These are phyloP conservation scores for Cyclotella kingstonii DNA, from an alignment of 108 stramenopile species.

Conservation along the genomic window DNA sequence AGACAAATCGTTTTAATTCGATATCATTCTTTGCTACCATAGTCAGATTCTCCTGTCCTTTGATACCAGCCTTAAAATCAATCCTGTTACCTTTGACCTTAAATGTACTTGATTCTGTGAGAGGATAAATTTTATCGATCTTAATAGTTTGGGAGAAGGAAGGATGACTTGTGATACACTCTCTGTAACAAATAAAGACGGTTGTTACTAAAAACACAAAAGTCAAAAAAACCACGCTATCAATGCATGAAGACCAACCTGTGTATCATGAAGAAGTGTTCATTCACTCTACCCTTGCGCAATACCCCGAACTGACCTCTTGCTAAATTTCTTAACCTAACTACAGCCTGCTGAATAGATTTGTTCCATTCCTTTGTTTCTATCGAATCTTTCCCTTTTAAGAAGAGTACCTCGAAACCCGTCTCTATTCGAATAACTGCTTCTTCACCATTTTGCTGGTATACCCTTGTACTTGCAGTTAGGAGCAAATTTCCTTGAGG, in stretches of 20 bases:
- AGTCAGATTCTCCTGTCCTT: conserved; percentile 19
- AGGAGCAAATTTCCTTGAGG: conserved; percentile 30
- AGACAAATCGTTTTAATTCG: conserved; percentile 20
- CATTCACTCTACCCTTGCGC: conserved; percentile 21
- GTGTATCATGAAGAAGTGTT: conserved; percentile 33
- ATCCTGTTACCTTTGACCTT: conserved; percentile 22
- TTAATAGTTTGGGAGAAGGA: conserved; percentile 15
- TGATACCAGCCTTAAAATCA: conserved; percentile 18
- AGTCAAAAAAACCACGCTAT: neutral
- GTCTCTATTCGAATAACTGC: conserved; percentile 36
- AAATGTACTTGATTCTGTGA: conserved; percentile 16
- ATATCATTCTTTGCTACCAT: conserved; percentile 23
- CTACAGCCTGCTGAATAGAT: conserved; percentile 21
- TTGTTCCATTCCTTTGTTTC: conserved; percentile 38
- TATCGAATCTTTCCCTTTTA: conserved; percentile 16
- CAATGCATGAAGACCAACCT: conserved; percentile 5
- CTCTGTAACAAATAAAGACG: neutral
- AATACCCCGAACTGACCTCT: conserved; percentile 28
- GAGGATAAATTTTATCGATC: conserved; percentile 15
- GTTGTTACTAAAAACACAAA: neutral
- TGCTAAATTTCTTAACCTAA: conserved; percentile 6
- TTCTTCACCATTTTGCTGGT: conserved; percentile 23
- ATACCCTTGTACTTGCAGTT: conserved; percentile 24
- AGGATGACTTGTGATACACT: conserved; percentile 37
- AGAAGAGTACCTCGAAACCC: conserved; percentile 16